Base-by-base conservation (phyloP, 2,329 filamentous ascomycete species). In the Annulohypoxylon truncatum region DNA sequence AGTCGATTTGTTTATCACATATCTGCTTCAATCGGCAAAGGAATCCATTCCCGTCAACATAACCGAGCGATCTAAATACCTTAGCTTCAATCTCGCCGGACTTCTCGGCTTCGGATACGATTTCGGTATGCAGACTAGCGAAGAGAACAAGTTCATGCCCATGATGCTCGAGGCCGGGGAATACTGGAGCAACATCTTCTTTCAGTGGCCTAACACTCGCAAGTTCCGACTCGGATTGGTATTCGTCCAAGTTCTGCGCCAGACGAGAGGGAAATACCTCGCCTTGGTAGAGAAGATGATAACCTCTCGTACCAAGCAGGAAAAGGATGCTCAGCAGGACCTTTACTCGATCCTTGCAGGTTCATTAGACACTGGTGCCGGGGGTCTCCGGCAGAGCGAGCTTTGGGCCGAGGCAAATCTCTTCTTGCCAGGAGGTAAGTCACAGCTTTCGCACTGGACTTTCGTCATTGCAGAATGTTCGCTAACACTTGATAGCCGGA, bases 401-500 rank as follows among this genome's bases (percentile, higher is more conserved):
- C 33, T 35, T 2, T 35, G 33, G 33, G 33, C 33, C n/a, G 33
- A 35, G 13, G 33, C 33, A 2, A 35, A 35, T 12, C 12, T 13
- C 1, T 35, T 35, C 13, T n/a, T 35, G 13, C 33, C 33, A n/a
- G 33, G 12, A 15, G 33, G 33, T 35, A 35, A 35, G 12, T 35
- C 13, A 12, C 1, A n/a, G 10, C 33, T 35, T n/a, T 35, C 1
- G 1, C 4, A 15, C n/a, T n/a, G 1, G 13, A 31, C 13, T 12
- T 31, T 12, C 29, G 29, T 10, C 4, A 3, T 3, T n/a, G 3
- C 5, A 5, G 31, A 35, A n/a, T 35, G n/a, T 35, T 13, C 10
- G 5, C 31, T 35, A n/a, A 35, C 5, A 13, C 2, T 38, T 2
- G 6, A 38, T 7, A 40, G 35, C 35, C 9, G 84, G 18, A 79